A percentile compares a stretch with the other conserved stretches of the same genome.
These are phyloP conservation scores for Chenopodium formosanum DNA, from an alignment of 148 eudicot species.

Conservation along the genomic window DNA sequence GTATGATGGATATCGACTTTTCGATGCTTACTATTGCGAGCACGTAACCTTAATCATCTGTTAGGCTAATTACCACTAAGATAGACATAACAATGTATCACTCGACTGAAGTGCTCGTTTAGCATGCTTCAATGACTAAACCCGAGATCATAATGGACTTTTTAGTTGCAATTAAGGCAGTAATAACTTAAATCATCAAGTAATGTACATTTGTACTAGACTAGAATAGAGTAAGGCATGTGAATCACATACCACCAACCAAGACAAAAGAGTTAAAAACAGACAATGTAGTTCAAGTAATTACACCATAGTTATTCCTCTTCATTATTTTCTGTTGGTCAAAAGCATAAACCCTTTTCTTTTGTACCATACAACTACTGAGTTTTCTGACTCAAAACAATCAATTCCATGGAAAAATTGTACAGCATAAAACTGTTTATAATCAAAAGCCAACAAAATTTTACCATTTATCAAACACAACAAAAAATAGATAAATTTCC, in stretches of 20 bases:
- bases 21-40: not conserved
- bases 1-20: not conserved
- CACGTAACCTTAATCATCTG: not conserved
- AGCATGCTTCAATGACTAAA: too few relatives aligned
- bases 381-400: constrained; percentile 7
- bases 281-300: not conserved
- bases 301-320: constrained; percentile 7
- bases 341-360: constrained; percentile 18
- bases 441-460: constrained; percentile 10
- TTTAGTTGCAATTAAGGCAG: too few relatives aligned
- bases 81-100: too few relatives aligned
- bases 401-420: not conserved
- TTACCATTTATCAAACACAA: not conserved
- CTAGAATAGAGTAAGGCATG: not conserved
- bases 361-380: constrained; percentile 10
- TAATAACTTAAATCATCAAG: not conserved
- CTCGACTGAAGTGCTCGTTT: too few relatives aligned
- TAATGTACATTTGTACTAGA: not conserved
- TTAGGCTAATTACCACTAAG: too few relatives aligned
- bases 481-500: not conserved
- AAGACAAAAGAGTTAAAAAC: not conserved
- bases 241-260: not conserved
- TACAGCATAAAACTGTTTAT: not conserved
- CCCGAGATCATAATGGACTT: too few relatives aligned
- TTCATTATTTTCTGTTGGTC: constrained; percentile 4